Conservation (phyloP, 352 stramenopile genomes). For the Phytophthora crassamura region DNA sequence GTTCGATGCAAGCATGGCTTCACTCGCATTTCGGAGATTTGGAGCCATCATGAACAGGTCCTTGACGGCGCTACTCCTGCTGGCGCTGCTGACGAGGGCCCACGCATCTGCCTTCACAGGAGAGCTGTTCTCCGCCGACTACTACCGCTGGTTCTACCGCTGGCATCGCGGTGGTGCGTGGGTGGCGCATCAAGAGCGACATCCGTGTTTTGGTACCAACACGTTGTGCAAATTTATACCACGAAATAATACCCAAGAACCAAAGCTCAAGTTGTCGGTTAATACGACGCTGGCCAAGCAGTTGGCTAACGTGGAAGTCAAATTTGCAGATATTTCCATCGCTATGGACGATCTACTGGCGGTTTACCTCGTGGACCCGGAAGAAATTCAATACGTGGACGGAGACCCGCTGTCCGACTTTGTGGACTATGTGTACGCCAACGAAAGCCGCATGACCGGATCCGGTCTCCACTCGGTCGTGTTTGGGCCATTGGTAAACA, state of each 20-base stretch:
- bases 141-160: conserved; percentile 35
- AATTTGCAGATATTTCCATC: conserved; percentile 14
- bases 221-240: conserved; percentile 22
- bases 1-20: too few relatives aligned
- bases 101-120: conserved; percentile 17
- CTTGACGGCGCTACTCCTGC: conserved; percentile 5
- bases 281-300: conserved; percentile 28
- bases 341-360: conserved; percentile 24
- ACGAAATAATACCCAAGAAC: conserved; percentile 17
- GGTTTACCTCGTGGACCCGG: conserved; percentile 31
- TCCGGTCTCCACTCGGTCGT: conserved; percentile 10
- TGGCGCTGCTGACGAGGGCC: not conserved
- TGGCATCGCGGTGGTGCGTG: conserved; percentile 34
- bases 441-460: conserved; percentile 13
- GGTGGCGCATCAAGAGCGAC: conserved; percentile 24
- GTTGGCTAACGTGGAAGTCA: conserved; percentile 26
- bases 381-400: conserved; percentile 18
- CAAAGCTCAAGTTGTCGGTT: conserved; percentile 24
- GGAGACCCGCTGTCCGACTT: conserved; percentile 29
- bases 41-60: too few relatives aligned
- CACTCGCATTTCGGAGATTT: too few relatives aligned
- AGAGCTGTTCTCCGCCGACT: conserved; percentile 24
- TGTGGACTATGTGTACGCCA: conserved; percentile 34
- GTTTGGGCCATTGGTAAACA: conserved; percentile 34
- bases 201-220: conserved; percentile 26